Conservation (phyloP, 495 filamentous ascomycete genomes). For the Evernia prunastri region DNA sequence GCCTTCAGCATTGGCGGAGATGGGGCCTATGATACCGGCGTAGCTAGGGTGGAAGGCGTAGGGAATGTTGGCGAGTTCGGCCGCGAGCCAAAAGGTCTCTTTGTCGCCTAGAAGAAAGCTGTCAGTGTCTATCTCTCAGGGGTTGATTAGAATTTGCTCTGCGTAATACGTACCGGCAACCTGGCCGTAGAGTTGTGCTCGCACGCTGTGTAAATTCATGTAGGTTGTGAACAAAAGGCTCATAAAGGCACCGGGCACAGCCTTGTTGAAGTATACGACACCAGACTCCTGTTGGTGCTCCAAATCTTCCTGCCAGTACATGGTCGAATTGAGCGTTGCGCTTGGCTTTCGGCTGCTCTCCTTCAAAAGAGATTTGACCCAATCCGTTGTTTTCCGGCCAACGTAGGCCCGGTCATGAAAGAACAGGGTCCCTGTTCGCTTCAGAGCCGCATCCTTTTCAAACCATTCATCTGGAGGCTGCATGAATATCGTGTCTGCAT, state of each 20-base stretch:
- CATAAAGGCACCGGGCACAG: conserved; percentile 24
- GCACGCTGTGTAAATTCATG: conserved; percentile 21
- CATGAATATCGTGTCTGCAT: conserved; percentile 31
- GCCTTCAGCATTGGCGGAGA: conserved; percentile 10
- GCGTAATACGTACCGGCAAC: neutral
- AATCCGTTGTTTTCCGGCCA: conserved; percentile 9
- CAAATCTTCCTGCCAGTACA: conserved; percentile 25
- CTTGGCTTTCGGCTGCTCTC: conserved; percentile 22
- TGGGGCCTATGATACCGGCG: conserved; percentile 23
- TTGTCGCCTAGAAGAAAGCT: conserved; percentile 14
- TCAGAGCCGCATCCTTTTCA: conserved; percentile 28
- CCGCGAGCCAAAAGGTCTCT: conserved; percentile 11
- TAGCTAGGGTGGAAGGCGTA: conserved; percentile 16
- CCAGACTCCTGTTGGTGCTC: conserved; percentile 29
- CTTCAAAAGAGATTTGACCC: conserved; percentile 4
- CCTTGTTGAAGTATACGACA: conserved; percentile 31
- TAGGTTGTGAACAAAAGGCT: conserved; percentile 28
- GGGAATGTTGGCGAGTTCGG: conserved; percentile 10
- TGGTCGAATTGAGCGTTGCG: conserved; percentile 17
- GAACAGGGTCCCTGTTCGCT: conserved; percentile 34
- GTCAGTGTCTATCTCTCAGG: neutral
- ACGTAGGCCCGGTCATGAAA: conserved; percentile 37
- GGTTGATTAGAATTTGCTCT: neutral
- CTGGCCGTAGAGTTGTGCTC: neutral
- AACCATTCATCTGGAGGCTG: conserved; percentile 26